Conservation (phyloP, 2,329 filamentous ascomycete species). For the Phoma sp. region DNA sequence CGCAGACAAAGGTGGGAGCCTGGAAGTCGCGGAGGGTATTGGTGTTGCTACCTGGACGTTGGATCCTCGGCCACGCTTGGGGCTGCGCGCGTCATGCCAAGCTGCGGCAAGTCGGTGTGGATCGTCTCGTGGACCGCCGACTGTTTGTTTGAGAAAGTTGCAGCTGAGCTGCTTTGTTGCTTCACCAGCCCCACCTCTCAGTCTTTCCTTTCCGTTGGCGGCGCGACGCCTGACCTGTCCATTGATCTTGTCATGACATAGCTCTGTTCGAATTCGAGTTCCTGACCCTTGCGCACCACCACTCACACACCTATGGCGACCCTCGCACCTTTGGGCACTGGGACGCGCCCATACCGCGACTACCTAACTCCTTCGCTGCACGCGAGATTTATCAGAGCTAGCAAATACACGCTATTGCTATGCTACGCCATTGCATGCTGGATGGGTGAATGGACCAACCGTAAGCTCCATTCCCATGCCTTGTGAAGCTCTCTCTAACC, state of each 20-base stretch:
- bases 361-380: constrained; percentile 90
- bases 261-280: not conserved
- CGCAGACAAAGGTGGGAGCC: constrained; percentile 6
- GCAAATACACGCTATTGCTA: constrained; percentile 69
- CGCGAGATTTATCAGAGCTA: constrained; percentile 81
- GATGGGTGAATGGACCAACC: constrained; percentile 67
- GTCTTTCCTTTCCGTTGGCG: constrained; percentile 14
- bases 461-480: constrained; percentile 57
- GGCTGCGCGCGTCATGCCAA: constrained; percentile 26
- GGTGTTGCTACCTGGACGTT: constrained; percentile 35
- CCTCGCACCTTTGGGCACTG: constrained; percentile 29
- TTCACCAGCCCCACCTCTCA: constrained; percentile 9
- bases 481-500: constrained; percentile 20
- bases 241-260: constrained; percentile 32
- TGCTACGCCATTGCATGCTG: constrained; percentile 76
- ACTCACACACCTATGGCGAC: constrained; percentile 38
- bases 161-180: constrained; percentile 11
- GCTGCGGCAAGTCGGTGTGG: constrained; percentile 21
- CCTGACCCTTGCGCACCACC: not conserved
- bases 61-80: constrained; percentile 25
- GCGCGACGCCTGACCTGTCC: constrained; percentile 12
- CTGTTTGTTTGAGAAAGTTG: constrained; percentile 37
- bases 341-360: constrained; percentile 77
- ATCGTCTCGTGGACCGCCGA: constrained; percentile 19
- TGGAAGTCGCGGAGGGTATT: constrained; percentile 10